Conservation (phyloP, 2,329 filamentous ascomycete genomes). For the Phialocephala subalpina region DNA sequence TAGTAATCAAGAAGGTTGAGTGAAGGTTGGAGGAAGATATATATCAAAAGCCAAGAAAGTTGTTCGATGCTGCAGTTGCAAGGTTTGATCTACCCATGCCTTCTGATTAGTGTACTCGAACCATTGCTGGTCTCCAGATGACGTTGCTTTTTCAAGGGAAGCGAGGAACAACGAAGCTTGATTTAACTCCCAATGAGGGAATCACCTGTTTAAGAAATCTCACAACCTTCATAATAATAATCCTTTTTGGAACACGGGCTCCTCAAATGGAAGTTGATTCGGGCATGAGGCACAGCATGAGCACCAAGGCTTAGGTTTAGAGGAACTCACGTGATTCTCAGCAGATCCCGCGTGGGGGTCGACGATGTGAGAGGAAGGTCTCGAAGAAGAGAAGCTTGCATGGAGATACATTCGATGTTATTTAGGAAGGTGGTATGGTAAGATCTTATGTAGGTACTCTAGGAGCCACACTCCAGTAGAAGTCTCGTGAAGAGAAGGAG, state of each 20-base stretch:
- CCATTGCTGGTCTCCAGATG: constrained; percentile 10
- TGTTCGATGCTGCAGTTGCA: neutral
- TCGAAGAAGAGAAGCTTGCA: neutral
- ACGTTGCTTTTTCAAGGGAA: constrained; percentile 16
- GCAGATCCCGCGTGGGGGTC: neutral
- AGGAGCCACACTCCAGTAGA: constrained; percentile 59
- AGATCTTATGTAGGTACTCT: constrained; percentile 40
- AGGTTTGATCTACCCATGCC: neutral
- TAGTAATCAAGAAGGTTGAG: neutral
- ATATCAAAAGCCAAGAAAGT: neutral
- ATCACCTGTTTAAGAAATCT: constrained; percentile 5
- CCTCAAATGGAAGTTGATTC: neutral
- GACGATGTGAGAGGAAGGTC: neutral
- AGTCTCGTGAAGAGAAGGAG: constrained; percentile 53
- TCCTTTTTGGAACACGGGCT: neutral
- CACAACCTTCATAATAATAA: neutral
- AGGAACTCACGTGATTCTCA: neutral
- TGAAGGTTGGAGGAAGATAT: neutral
- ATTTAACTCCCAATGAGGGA: constrained; percentile 12
- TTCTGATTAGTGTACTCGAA: neutral
- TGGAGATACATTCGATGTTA: neutral
- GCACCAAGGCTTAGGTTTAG: neutral
- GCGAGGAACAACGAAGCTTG: constrained; percentile 12
- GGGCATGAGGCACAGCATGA: neutral
- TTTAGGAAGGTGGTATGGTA: neutral